A percentile compares a stretch with the other conserved stretches of the same genome.
Evolutionary conservation across 495 filamentous ascomycete genomes (phyloP).

Genomic region (Cryomyces minteri): DNA sequence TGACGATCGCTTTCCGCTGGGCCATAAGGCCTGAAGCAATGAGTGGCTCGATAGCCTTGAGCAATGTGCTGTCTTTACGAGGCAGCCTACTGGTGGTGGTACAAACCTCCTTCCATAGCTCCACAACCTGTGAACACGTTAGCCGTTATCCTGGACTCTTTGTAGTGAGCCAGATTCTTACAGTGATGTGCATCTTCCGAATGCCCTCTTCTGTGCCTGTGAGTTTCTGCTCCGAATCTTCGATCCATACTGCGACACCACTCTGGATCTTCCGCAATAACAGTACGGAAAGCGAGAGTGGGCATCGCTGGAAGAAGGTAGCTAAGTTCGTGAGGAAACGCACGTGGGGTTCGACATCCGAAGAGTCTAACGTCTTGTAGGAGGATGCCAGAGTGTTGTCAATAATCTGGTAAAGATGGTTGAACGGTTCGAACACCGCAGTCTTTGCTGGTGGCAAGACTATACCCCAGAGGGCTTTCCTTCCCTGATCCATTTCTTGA

Average conservation of each 20-base stretch:
- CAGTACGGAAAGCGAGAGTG: constrained; percentile 12
- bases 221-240: constrained; percentile 26
- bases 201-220: not conserved
- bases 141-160: not conserved
- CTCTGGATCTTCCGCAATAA: constrained; percentile 37
- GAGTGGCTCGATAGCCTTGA: constrained; percentile 31
- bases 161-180: not conserved
- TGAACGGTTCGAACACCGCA: constrained; percentile 36
- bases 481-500: constrained; percentile 38
- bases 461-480: constrained; percentile 40
- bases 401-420: constrained; percentile 37
- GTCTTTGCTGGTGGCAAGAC: constrained; percentile 18
- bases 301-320: constrained; percentile 20
- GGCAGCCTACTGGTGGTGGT: constrained; percentile 12
- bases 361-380: constrained; percentile 23
- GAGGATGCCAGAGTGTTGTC: constrained; percentile 23
- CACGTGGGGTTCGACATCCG: not conserved
- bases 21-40: constrained; percentile 38
- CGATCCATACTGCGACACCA: constrained; percentile 40
- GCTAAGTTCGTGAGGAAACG: constrained; percentile 17
- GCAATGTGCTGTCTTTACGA: constrained; percentile 21
- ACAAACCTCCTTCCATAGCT: constrained; percentile 12
- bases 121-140: constrained; percentile 11
- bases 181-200: not conserved
- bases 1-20: constrained; percentile 31